A percentile compares a stretch with the other conserved stretches of the same genome.
phyloP scores from a whole-genome alignment of 1,284 basidiomycete species.

The Neolentinus lepideus region DNA sequence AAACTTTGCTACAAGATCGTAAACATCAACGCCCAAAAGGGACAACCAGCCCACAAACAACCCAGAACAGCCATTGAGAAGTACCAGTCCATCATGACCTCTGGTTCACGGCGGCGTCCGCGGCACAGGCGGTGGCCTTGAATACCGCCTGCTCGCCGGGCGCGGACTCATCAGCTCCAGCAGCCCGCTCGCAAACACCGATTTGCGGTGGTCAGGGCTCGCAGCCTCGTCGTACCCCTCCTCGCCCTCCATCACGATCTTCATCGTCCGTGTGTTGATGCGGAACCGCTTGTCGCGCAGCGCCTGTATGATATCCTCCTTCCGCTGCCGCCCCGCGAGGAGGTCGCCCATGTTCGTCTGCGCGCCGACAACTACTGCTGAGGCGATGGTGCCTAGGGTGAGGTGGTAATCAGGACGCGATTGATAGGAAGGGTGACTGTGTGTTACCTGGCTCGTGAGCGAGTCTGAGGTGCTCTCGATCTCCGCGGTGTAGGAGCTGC shows the following conservation, averaged over 20 bases:
- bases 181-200: neutral
- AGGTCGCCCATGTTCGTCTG: slow-evolving; percentile 37
- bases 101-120: neutral
- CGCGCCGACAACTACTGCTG: slow-evolving; percentile 44
- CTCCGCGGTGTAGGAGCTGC: slow-evolving; percentile 35
- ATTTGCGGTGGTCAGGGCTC: slow-evolving; percentile 6
- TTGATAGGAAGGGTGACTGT: neutral
- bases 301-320: slow-evolving; percentile 30
- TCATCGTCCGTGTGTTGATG: slow-evolving; percentile 37
- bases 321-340: slow-evolving; percentile 28
- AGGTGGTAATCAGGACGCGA: neutral
- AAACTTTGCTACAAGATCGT: no score
- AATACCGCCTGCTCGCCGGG: neutral
- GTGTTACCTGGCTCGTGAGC: slow-evolving; percentile 27
- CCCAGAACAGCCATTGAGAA: no score
- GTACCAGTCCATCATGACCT: no score
- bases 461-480: slow-evolving; percentile 34
- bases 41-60: no score
- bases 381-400: slow-evolving; percentile 39
- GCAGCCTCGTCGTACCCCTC: slow-evolving; percentile 26
- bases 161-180: neutral
- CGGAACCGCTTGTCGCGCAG: slow-evolving; percentile 37
- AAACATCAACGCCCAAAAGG: no score
- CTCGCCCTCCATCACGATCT: slow-evolving; percentile 45
- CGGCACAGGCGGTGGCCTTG: neutral